These are phyloP conservation scores for Fusarium kyushuense DNA, from an alignment of 2,329 filamentous ascomycete genomes.

Conservation along the genomic window DNA sequence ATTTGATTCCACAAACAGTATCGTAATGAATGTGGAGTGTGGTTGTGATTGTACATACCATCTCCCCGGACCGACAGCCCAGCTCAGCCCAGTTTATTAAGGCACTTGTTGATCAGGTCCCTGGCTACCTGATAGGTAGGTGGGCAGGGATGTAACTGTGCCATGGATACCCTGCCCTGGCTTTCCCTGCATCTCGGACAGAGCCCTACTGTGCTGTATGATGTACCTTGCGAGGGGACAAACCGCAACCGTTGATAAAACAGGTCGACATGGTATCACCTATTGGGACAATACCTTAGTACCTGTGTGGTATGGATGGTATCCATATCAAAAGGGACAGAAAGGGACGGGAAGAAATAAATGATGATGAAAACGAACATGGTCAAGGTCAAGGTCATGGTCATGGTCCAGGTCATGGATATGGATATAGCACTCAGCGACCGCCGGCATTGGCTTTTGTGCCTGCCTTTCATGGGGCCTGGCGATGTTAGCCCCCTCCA, in stretches of 20 bases:
- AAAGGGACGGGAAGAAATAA: not conserved
- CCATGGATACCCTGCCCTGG: not conserved
- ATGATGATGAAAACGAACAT: slow-evolving; percentile 26
- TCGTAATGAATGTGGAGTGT: slow-evolving; percentile 1
- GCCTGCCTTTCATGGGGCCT: slow-evolving; percentile 38
- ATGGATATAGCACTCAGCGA: slow-evolving; percentile 38
- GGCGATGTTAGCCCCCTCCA: slow-evolving; percentile 29
- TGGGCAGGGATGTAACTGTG: not conserved
- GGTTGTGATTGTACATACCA: not conserved
- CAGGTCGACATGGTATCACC: not conserved
- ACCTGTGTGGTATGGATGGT: no score
- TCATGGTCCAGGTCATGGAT: not conserved
- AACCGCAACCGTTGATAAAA: slow-evolving; percentile 9
- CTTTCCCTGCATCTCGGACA: not conserved
- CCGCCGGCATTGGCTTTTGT: slow-evolving; percentile 43
- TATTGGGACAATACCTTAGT: no score
- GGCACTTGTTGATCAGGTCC: slow-evolving; percentile 1
- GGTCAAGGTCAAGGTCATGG: slow-evolving; percentile 5
- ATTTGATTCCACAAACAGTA: slow-evolving; percentile 5
- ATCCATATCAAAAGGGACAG: not conserved
- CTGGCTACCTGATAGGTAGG: not conserved
- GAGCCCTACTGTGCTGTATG: not conserved
- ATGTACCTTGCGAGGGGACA: slow-evolving; percentile 8
- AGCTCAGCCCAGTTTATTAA: slow-evolving; percentile 12
- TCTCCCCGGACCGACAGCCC: slow-evolving; percentile 9